Percentiles rank a stretch among this genome's conserved stretches.
Conservation (phyloP, 2,329 filamentous ascomycete species). For the Colletotrichum sp. region DNA sequence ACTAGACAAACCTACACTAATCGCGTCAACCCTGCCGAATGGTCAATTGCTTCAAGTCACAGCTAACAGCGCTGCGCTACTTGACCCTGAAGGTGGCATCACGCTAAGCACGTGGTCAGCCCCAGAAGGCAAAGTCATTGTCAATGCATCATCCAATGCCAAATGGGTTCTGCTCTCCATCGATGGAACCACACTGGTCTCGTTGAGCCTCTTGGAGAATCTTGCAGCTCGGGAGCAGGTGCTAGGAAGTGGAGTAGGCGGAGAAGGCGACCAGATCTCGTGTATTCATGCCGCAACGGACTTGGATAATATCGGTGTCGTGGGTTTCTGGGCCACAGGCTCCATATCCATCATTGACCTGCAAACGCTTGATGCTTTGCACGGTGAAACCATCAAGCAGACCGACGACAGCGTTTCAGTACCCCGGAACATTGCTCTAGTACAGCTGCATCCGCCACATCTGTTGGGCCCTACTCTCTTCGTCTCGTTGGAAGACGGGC, state of each 20-base stretch:
- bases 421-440: conserved; percentile 80
- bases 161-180: conserved; percentile 75
- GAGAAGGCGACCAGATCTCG: conserved; percentile 73
- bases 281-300: conserved; percentile 78
- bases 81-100: conserved; percentile 19
- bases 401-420: conserved; percentile 75
- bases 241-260: conserved; percentile 53
- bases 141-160: conserved; percentile 77
- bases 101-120: conserved; percentile 18
- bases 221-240: conserved; percentile 64
- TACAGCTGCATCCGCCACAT: conserved; percentile 72
- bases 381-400: conserved; percentile 65
- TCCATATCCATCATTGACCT: conserved; percentile 77
- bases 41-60: conserved; percentile 19
- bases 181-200: conserved; percentile 74
- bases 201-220: conserved; percentile 66
- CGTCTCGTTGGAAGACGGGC: conserved; percentile 90
- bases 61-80: neutral
- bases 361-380: conserved; percentile 66
- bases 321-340: conserved; percentile 89
- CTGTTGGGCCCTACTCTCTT: conserved; percentile 75
- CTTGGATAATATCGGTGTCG: conserved; percentile 70
- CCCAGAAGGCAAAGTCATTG: conserved; percentile 64
- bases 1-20: conserved; percentile 74
- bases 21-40: conserved; percentile 60